Percentiles rank a stretch among this genome's conserved stretches.
Conservation (phyloP, 23 red algal genomes). For the Gracilaria domingensis region DNA sequence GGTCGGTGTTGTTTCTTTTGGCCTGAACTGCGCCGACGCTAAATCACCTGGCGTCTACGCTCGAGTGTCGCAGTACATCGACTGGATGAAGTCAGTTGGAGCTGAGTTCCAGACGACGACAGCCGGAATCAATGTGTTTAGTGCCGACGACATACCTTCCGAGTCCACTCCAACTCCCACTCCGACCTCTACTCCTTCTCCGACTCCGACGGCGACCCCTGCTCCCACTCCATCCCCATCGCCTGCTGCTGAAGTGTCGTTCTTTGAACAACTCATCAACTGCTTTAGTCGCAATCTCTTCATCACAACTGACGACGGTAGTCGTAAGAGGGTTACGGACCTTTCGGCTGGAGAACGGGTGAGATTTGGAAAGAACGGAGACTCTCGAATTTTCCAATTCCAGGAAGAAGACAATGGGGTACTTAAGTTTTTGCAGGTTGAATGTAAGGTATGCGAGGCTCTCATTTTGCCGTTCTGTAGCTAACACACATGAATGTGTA, state of each 20-base stretch:
- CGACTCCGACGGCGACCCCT: background rate
- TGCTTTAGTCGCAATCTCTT: slow-evolving; percentile 47
- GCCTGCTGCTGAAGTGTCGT: background rate
- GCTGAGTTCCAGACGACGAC: slow-evolving; percentile 10
- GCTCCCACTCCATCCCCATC: background rate
- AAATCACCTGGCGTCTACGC: slow-evolving; percentile 53
- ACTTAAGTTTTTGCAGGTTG: background rate
- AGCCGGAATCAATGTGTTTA: background rate
- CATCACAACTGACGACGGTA: slow-evolving; percentile 8
- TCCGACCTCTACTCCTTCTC: background rate
- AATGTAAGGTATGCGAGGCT: background rate
- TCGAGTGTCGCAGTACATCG: slow-evolving; percentile 36
- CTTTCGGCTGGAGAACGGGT: slow-evolving; percentile 61
- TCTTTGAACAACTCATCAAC: background rate
- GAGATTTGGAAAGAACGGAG: slow-evolving; percentile 22
- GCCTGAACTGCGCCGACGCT: slow-evolving; percentile 27
- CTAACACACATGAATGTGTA: no score
- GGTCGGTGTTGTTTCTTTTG: slow-evolving; percentile 46
- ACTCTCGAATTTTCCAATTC: slow-evolving; percentile 49
- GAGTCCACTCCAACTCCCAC: background rate
- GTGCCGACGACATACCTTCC: background rate
- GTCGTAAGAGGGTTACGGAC: background rate
- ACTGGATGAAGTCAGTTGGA: slow-evolving; percentile 50
- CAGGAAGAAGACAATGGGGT: slow-evolving; percentile 12
- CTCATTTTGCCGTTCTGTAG: background rate